A percentile compares a stretch with the other conserved stretches of the same genome.
Evolutionary conservation across 805 yeast species (phyloP).

Genomic region (Wickerhamomyces bovis): DNA sequence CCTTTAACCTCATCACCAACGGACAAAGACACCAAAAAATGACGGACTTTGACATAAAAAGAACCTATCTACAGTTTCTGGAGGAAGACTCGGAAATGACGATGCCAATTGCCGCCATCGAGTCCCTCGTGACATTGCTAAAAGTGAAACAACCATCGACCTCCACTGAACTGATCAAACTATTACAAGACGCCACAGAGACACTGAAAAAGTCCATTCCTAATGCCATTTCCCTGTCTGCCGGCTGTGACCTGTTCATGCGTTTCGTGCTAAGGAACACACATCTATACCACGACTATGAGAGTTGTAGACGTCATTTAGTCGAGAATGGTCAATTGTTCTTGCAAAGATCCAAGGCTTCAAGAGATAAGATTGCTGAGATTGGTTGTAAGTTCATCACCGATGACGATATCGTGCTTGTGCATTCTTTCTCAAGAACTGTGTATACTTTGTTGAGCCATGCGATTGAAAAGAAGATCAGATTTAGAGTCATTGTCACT

Average conservation of each 20-base stretch:
- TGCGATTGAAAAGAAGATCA: constrained; percentile 70
- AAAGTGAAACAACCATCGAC: constrained; percentile 85
- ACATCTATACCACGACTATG: constrained; percentile 90
- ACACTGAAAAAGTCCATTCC: constrained; percentile 73
- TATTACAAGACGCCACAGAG: constrained; percentile 70
- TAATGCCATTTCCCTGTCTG: constrained; percentile 88
- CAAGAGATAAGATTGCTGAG: constrained; percentile 82
- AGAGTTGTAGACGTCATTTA: constrained; percentile 77
- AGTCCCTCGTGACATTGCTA: constrained; percentile 79
- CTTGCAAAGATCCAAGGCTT: constrained; percentile 84
- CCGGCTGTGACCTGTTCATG: constrained; percentile 96
- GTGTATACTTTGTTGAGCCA: constrained; percentile 68
- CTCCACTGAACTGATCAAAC: constrained; percentile 82
- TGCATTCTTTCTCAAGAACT: constrained; percentile 90
- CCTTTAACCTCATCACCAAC: background rate
- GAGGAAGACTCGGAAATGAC: constrained; percentile 94
- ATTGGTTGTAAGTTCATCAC: constrained; percentile 84
- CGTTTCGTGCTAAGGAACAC: constrained; percentile 87
- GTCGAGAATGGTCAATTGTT: constrained; percentile 93
- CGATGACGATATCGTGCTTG: constrained; percentile 86
- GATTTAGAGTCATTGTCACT: constrained; percentile 88
- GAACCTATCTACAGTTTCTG: constrained; percentile 72
- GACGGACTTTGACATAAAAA: constrained; percentile 68
- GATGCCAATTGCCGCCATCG: constrained; percentile 99
- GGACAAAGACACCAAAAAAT: constrained; percentile 3